A percentile compares a stretch with the other conserved stretches of the same genome.
Evolutionary conservation across 164 flowering plant species (phyloP).

Genomic region (Magnolia changhungtana): DNA sequence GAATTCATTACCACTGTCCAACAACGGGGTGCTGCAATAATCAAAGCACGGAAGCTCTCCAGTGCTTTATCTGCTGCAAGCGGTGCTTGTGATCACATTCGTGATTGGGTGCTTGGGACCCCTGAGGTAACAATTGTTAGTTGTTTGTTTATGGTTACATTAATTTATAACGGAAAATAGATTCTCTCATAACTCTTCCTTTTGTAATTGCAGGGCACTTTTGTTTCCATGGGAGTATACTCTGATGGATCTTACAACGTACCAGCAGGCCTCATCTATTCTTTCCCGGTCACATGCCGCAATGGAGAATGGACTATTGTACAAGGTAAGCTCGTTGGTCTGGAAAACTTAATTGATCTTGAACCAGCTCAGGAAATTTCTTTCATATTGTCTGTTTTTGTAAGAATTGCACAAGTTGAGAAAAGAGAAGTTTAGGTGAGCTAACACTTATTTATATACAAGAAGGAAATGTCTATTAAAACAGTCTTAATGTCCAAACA

Average conservation of each 20-base stretch:
- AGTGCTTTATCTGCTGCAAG: conserved; percentile 99
- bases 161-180: not conserved
- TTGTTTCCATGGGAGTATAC: conserved; percentile 99
- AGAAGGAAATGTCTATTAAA: too few species aligned
- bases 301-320: conserved; percentile 90
- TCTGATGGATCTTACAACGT: conserved; percentile 97
- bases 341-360: not conserved
- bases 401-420: too few species aligned
- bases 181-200: not conserved
- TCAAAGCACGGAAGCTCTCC: conserved; percentile 93
- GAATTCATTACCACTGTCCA: conserved; percentile 90
- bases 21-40: conserved; percentile 99
- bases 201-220: conserved; percentile 60
- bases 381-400: too few species aligned
- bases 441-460: too few species aligned
- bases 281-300: conserved; percentile 90
- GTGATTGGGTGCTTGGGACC: conserved; percentile 99
- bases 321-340: conserved; percentile 52
- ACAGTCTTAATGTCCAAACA: too few species aligned
- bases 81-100: conserved; percentile 97
- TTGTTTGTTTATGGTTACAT: not conserved
- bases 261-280: conserved; percentile 92
- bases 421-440: too few species aligned
- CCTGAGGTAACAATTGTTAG: conserved; percentile 55
- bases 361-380: not conserved